A percentile compares a stretch with the other conserved stretches of the same genome.
Evolutionary conservation across 768 basidiomycete genomes (phyloP).

Genomic region (Cyclocybe cylindracea): DNA sequence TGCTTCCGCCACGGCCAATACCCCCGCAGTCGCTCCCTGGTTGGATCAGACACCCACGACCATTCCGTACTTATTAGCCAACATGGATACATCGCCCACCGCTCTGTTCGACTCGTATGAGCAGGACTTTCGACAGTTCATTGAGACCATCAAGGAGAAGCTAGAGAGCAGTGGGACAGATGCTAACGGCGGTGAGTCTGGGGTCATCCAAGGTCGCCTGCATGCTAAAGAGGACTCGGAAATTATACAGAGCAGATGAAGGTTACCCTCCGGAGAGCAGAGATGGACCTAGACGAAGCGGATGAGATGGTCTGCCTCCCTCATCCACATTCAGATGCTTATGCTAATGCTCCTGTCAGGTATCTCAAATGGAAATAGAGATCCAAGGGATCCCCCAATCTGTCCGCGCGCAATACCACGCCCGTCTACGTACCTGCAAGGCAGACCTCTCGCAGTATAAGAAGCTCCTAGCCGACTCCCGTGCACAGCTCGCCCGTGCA

Average conservation of each 20-base stretch:
- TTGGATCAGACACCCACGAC: conserved; percentile 20
- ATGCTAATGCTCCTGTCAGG: conserved; percentile 42
- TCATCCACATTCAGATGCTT: neutral
- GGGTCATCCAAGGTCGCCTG: neutral
- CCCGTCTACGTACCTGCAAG: conserved; percentile 75
- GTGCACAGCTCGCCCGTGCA: conserved; percentile 66
- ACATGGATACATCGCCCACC: conserved; percentile 83
- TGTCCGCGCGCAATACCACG: conserved; percentile 73
- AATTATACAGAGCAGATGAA: conserved; percentile 70
- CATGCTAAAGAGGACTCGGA: neutral
- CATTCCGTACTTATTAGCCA: conserved; percentile 10
- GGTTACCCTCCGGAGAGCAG: conserved; percentile 76
- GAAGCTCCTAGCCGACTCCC: conserved; percentile 75
- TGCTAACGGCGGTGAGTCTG: conserved; percentile 63
- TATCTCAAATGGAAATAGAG: conserved; percentile 99
- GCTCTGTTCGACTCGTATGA: conserved; percentile 91
- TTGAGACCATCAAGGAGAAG: conserved; percentile 73
- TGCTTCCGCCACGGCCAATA: conserved; percentile 4
- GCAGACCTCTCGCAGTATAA: conserved; percentile 76
- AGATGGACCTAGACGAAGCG: conserved; percentile 97
- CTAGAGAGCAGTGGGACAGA: conserved; percentile 66
- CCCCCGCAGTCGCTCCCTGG: conserved; percentile 26
- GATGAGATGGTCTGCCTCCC: conserved; percentile 84
- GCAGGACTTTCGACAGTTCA: conserved; percentile 85
- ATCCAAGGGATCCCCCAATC: conserved; percentile 92